Conservation (phyloP, 345 rosid genomes). For the Populus euphratica region DNA sequence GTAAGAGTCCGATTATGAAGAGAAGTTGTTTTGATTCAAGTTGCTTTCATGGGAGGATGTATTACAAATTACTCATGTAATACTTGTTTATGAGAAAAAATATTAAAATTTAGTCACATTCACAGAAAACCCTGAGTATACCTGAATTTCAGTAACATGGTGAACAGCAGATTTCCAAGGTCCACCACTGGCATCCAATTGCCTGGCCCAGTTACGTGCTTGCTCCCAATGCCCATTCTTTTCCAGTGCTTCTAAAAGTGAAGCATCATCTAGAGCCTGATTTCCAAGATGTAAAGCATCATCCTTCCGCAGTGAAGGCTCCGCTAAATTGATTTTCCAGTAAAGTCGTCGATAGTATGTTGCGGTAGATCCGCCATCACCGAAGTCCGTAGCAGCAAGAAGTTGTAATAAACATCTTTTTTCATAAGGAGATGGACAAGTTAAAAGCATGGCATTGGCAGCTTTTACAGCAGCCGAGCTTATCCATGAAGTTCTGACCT, state of each 20-base stretch:
- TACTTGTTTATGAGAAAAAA: background rate
- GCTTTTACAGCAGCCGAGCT: slow-evolving; percentile 85
- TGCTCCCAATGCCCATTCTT: slow-evolving; percentile 90
- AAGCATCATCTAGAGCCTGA: slow-evolving; percentile 83
- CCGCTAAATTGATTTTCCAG: slow-evolving; percentile 96
- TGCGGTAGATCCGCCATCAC: slow-evolving; percentile 86
- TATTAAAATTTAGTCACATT: no score
- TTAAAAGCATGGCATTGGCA: slow-evolving; percentile 81
- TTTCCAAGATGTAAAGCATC: slow-evolving; percentile 65
- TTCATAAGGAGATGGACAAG: slow-evolving; percentile 96
- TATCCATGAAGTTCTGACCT: slow-evolving; percentile 69
- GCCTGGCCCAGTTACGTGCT: slow-evolving; percentile 98
- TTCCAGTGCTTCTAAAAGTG: slow-evolving; percentile 80
- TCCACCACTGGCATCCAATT: slow-evolving; percentile 82
- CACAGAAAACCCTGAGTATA: slow-evolving; percentile 17
- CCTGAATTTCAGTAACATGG: slow-evolving; percentile 97
- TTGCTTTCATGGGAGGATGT: background rate
- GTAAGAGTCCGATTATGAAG: no score
- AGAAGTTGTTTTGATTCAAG: background rate
- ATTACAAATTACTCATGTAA: background rate
- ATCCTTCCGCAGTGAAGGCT: slow-evolving; percentile 73
- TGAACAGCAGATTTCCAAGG: slow-evolving; percentile 82
- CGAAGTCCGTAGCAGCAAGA: slow-evolving; percentile 90
- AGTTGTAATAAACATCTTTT: slow-evolving; percentile 87
- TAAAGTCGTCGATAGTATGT: slow-evolving; percentile 64